Evolutionary conservation across 2,329 filamentous ascomycete genomes (phyloP), one percentile per base, ranked within the genome.

Genomic region (Drechslerella stenobrocha): DNA sequence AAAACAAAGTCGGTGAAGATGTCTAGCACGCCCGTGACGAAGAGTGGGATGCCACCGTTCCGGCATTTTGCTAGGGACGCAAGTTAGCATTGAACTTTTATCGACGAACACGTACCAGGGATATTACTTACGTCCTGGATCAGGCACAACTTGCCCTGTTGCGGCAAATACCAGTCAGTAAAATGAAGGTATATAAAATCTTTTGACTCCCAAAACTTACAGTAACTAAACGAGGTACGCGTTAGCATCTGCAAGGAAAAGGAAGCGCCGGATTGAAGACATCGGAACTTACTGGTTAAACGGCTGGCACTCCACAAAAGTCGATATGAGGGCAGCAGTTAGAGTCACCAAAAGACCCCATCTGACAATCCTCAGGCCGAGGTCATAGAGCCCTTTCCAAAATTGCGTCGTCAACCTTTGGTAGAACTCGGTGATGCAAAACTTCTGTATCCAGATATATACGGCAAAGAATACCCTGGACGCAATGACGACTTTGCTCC

Each of bases 391-490:
- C 52, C 83, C 82, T 69, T 87, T 85, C 88, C 91, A 96, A 59
- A 89, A 88, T 45, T 87, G 84, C 56, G 85, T 85, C 1, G 89
- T 93, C 52, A 97, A 82, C 58, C 92, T 87, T 75, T 87, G 88
- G 72, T 97, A 86, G 74, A 96, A 97, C 75, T 96, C 91, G 66
- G 91, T 87, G 60, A 97, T 87, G 32, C 91, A 89, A 73, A 87
- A 83, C 76, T 97, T 98, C 70, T 93, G 84, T 72, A 87, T 87
- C 93, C 93, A 98, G 64, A 97, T 85, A 72, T 90, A 95, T 70
- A 89, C 83, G 24, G 90, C 89, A 76, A 96, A 96, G 75, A 91
- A 87, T 66, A 96, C 85, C 66, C 93, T 84, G 47, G 88, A 86
- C 11, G 84, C 85, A 64, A 97, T 81, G 11, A 97, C 91, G 72